These are phyloP conservation scores for Cucurbitaria berberidis DNA, from an alignment of 2,329 filamentous ascomycete genomes.

Conservation along the genomic window DNA sequence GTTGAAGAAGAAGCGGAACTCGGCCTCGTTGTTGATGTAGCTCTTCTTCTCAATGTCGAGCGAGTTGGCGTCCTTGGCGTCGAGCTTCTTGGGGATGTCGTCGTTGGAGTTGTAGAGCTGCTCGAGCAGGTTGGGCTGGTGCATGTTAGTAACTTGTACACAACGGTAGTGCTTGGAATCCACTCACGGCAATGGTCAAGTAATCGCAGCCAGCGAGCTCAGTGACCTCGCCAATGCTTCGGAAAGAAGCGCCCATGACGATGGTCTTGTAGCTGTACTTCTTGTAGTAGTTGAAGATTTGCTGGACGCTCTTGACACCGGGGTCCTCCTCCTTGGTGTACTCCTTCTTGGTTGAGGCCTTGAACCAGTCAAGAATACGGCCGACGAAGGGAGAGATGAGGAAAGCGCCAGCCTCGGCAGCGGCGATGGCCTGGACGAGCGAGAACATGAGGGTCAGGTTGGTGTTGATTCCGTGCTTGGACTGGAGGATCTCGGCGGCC, in stretches of 20 bases:
- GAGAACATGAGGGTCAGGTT: conserved; percentile 99
- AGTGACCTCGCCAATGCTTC: conserved; percentile 94
- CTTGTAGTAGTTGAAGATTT: conserved; percentile 99
- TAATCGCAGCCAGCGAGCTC: conserved; percentile 99
- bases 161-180: not conserved
- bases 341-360: conserved; percentile 92
- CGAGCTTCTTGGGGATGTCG: conserved; percentile 89
- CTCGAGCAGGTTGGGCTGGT: conserved; percentile 87
- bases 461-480: conserved; percentile 94
- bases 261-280: conserved; percentile 99
- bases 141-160: conserved; percentile 16
- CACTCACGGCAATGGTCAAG: conserved; percentile 89
- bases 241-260: conserved; percentile 99
- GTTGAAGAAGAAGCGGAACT: conserved; percentile 99
- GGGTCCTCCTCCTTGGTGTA: conserved; percentile 91
- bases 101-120: conserved; percentile 85
- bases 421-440: conserved; percentile 88
- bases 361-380: conserved; percentile 99
- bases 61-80: conserved; percentile 67
- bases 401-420: conserved; percentile 92
- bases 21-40: conserved; percentile 87
- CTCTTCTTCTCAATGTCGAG: conserved; percentile 85
- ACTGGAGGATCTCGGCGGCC: conserved; percentile 95
- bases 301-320: conserved; percentile 90
- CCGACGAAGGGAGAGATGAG: conserved; percentile 99